These are phyloP conservation scores for Magnusiomyces ingens DNA, from an alignment of 1,139 yeast genomes.

Conservation along the genomic window DNA sequence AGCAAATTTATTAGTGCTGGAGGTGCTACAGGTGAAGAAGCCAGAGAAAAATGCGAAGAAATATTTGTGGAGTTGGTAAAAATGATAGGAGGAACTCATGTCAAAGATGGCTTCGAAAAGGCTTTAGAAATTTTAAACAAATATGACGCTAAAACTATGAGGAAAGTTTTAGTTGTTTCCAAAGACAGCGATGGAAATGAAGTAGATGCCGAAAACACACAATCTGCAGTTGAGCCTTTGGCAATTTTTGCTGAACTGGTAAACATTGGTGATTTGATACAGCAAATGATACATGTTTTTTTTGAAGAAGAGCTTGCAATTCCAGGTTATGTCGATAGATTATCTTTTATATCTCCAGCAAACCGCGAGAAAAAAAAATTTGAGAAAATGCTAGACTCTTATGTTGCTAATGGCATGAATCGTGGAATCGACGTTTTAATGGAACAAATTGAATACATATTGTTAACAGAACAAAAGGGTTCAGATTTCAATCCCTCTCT, in stretches of 20 bases:
- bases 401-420: conserved; percentile 88
- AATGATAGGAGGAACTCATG: conserved; percentile 62
- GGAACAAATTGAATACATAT: conserved; percentile 59
- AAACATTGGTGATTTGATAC: conserved; percentile 84
- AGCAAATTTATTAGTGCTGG: conserved; percentile 29
- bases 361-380: conserved; percentile 73
- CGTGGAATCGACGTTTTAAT: conserved; percentile 84
- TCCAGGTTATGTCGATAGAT: conserved; percentile 55
- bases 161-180: conserved; percentile 25
- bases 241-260: conserved; percentile 84
- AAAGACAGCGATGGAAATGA: conserved; percentile 19
- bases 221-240: conserved; percentile 59
- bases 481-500: conserved; percentile 37
- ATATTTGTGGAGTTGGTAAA: conserved; percentile 62
- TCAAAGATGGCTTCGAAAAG: conserved; percentile 73
- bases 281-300: conserved; percentile 88
- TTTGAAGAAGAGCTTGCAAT: conserved; percentile 76
- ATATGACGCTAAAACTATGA: conserved; percentile 58
- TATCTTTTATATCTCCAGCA: conserved; percentile 74
- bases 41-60: conserved; percentile 40
- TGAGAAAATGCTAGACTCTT: conserved; percentile 75
- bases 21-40: conserved; percentile 30
- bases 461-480: conserved; percentile 46
- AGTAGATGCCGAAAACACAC: conserved; percentile 17
- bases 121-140: conserved; percentile 64